These are phyloP conservation scores for Camelina laxa DNA, from an alignment of 345 rosid species.

Conservation along the genomic window DNA sequence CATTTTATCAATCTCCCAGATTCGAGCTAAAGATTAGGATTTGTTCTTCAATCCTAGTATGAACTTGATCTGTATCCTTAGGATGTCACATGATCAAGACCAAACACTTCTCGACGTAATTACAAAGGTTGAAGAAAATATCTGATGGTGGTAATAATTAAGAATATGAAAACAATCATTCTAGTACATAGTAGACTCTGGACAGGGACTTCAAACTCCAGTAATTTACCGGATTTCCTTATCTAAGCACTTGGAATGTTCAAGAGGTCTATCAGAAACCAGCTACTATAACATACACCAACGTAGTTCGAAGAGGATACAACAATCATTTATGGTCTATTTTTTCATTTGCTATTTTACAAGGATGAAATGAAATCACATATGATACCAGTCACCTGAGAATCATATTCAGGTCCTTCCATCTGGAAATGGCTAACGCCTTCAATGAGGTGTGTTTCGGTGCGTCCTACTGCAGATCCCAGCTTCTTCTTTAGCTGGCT, in stretches of 20 bases:
- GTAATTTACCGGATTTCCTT: neutral
- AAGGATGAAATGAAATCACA: conserved; percentile 62
- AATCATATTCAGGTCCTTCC: conserved; percentile 89
- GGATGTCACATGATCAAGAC: neutral
- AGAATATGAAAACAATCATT: neutral
- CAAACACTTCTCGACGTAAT: neutral
- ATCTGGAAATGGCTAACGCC: conserved; percentile 92
- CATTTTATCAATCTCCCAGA: neutral
- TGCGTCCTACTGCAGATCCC: conserved; percentile 63
- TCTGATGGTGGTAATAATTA: neutral
- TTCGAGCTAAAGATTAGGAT: neutral
- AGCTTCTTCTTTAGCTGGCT: conserved; percentile 87
- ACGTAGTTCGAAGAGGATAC: neutral
- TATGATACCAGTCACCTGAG: conserved; percentile 74
- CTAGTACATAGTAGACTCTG: neutral
- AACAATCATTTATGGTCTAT: neutral
- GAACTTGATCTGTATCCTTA: neutral
- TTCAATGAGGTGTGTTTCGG: conserved; percentile 75
- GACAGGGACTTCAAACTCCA: neutral
- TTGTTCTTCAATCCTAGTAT: neutral
- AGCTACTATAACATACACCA: neutral
- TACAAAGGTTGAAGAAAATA: neutral
- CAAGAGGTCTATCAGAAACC: neutral
- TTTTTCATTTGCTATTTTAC: conserved; percentile 43
- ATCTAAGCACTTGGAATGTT: neutral